Base-by-base conservation (phyloP, 2,329 filamentous ascomycete genomes). In the Ophiocordyceps camponoti-saundersi region DNA sequence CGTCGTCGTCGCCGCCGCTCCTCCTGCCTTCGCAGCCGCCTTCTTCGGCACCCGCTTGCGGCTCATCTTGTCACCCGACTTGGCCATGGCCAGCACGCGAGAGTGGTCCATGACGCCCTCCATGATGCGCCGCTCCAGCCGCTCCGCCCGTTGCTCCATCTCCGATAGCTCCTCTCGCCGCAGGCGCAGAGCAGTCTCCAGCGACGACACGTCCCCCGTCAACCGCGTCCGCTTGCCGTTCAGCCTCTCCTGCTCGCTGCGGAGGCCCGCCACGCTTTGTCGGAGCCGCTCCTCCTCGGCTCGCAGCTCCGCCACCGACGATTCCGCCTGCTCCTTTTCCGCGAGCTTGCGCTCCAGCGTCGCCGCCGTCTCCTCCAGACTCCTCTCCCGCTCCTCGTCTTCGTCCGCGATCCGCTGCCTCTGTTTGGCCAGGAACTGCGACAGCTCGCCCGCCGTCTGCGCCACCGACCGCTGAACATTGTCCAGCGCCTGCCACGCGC, bases 91-190 rank as follows among this genome's bases (percentile, higher is more conserved):
- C n/a, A 95, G 72, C 23, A 90, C 80, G 7, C 90, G 83, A 20
- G 90, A 95, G 61, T 96, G 90, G 56, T 96, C 89, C 67, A 98
- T 93, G 51, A 96, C 86, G 23, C 90, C 89, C 53, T 96, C 90
- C 30, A 98, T 69, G 54, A 98, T 95, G 23, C 92, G 81, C 46
- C 89, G 84, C 66, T 98, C 92, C 22, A 98, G 72, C 3, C 79
- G 77, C 61, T 95, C 88, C 3, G 90, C 92, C 51, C 90, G 84
- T 12, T 75, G 70, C 61, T 96, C 90, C 85, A 98, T 95, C 23
- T 84, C 75, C 43, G 86, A 79, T 49, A 98, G 77, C 65, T 96
- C 92, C 54, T 96, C 90, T 42, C 86, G 83, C 47, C 92, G 83
- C 48, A 96, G 80, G 18, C 82, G 79, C 29, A 96, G 74, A 1